Evolutionary conservation across 2,329 filamentous ascomycete genomes (phyloP).

Genomic region (Zymoseptoria passerinii): DNA sequence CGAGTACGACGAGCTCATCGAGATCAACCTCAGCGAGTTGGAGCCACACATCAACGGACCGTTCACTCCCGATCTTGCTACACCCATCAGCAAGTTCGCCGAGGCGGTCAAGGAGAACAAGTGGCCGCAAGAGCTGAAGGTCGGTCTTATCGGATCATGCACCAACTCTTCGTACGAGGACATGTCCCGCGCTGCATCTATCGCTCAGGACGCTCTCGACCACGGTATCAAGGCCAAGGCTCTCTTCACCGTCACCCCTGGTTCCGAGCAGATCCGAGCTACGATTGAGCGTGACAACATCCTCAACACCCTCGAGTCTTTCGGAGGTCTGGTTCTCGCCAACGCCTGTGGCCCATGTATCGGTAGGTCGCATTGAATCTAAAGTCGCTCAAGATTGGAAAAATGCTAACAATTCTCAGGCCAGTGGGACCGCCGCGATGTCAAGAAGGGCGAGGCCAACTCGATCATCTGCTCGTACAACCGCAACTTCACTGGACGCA

Average conservation of each 20-base stretch:
- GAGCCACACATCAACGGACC: slow-evolving; percentile 98
- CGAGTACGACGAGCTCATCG: slow-evolving; percentile 91
- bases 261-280: slow-evolving; percentile 92
- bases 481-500: slow-evolving; percentile 98
- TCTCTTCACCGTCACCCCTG: slow-evolving; percentile 89
- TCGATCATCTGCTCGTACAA: slow-evolving; percentile 99
- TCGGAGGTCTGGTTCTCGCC: slow-evolving; percentile 86
- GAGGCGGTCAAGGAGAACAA: slow-evolving; percentile 87
- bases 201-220: slow-evolving; percentile 80
- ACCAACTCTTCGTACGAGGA: slow-evolving; percentile 87
- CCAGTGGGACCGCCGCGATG: slow-evolving; percentile 89
- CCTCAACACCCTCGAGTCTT: slow-evolving; percentile 89
- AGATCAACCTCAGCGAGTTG: slow-evolving; percentile 89
- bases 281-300: slow-evolving; percentile 59
- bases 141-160: slow-evolving; percentile 95
- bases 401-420: slow-evolving; percentile 18
- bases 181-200: slow-evolving; percentile 87
- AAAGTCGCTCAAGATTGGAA: not conserved
- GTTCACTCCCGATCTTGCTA: slow-evolving; percentile 96
- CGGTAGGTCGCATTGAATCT: slow-evolving; percentile 37
- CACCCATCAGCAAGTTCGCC: slow-evolving; percentile 95
- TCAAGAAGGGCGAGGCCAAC: slow-evolving; percentile 92
- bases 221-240: slow-evolving; percentile 92
- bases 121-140: slow-evolving; percentile 95
- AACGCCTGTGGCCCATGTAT: slow-evolving; percentile 91